These are phyloP conservation scores for Raffaelea ambrosiae DNA, from an alignment of 2,329 filamentous ascomycete genomes.

Conservation along the genomic window DNA sequence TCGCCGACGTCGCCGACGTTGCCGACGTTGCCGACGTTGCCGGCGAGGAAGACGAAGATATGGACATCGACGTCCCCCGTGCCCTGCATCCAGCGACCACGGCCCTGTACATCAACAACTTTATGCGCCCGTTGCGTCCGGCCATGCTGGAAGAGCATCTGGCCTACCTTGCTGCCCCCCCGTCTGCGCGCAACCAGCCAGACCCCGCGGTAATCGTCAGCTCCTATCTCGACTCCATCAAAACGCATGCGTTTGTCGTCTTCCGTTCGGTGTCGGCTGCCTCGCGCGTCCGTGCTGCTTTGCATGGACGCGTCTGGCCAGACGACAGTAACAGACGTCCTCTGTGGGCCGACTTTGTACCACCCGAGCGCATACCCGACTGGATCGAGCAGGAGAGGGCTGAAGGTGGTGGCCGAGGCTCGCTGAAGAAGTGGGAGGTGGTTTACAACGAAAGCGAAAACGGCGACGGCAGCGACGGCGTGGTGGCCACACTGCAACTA, in stretches of 20 bases:
- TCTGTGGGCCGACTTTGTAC: conserved; percentile 85
- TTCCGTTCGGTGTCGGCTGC: conserved; percentile 65
- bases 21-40: neutral
- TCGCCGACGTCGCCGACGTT: neutral
- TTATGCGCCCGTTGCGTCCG: conserved; percentile 78
- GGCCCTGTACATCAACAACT: conserved; percentile 80
- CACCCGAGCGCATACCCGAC: conserved; percentile 58
- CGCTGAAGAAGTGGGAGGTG: conserved; percentile 58
- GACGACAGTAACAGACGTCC: conserved; percentile 76
- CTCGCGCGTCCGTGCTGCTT: conserved; percentile 61
- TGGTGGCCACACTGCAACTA: conserved; percentile 49
- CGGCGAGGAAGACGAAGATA: conserved; percentile 21
- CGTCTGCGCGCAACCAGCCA: conserved; percentile 24
- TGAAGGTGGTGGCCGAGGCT: conserved; percentile 22
- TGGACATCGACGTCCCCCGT: conserved; percentile 31
- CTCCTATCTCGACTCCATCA: conserved; percentile 77
- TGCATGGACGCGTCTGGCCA: conserved; percentile 80
- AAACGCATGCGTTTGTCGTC: conserved; percentile 76
- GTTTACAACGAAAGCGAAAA: conserved; percentile 53
- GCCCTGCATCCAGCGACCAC: conserved; percentile 64
- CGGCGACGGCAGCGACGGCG: conserved; percentile 37
- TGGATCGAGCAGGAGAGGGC: conserved; percentile 68
- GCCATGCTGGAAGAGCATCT: conserved; percentile 61
- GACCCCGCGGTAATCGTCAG: conserved; percentile 50
- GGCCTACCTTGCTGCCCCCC: conserved; percentile 54